These are phyloP conservation scores for Yarrowia divulgata DNA, from an alignment of 805 yeast species.

Conservation along the genomic window DNA sequence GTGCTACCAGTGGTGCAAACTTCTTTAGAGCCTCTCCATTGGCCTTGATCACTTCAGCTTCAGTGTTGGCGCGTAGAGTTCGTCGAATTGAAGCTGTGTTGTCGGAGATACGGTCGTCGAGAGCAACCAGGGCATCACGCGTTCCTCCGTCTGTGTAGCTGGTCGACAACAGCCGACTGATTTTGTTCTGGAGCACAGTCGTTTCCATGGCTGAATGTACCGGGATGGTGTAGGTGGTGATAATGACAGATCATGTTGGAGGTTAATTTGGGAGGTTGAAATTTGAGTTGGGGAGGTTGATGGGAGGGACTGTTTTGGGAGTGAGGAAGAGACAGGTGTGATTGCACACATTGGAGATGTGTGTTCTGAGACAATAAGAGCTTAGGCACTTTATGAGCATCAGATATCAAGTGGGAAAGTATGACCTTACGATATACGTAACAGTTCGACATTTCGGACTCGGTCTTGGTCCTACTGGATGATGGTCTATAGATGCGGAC, in stretches of 20 bases:
- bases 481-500: too few relatives aligned
- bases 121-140: conserved; percentile 48
- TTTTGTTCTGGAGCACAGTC: conserved; percentile 44
- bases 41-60: conserved; percentile 49
- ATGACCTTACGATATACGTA: too few relatives aligned
- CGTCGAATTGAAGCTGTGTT: conserved; percentile 50
- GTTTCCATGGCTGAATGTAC: conserved; percentile 11
- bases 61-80: conserved; percentile 49
- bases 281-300: background rate
- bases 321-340: background rate
- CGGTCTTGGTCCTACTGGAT: too few relatives aligned
- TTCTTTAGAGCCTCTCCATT: conserved; percentile 49
- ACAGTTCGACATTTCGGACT: too few relatives aligned
- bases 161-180: conserved; percentile 48
- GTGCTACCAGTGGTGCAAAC: conserved; percentile 49
- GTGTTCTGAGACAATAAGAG: too few relatives aligned
- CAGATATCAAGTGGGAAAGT: too few relatives aligned
- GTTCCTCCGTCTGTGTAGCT: conserved; percentile 49
- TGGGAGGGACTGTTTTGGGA: background rate
- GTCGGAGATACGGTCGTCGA: conserved; percentile 47
- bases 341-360: background rate
- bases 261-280: conserved; percentile 26
- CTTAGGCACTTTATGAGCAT: too few relatives aligned
- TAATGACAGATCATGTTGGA: conserved; percentile 19
- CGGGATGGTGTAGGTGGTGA: background rate